phyloP scores from a whole-genome alignment of 106 monocot genomes.

The Dendrobium catenatum region DNA sequence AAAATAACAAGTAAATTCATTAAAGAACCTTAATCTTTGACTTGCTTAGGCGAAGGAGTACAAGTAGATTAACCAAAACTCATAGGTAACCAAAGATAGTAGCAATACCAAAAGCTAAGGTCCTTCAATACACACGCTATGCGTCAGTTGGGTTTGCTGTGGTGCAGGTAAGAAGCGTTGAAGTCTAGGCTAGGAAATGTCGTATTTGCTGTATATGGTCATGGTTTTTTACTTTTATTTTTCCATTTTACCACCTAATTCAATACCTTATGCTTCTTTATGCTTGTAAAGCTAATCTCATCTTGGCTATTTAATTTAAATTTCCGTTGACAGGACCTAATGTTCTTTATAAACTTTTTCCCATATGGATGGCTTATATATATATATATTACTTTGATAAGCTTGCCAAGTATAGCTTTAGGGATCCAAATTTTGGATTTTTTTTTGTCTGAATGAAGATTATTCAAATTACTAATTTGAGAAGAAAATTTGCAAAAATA shows the following conservation, averaged over 20 bases:
- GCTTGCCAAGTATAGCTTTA: not conserved
- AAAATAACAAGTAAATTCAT: no score
- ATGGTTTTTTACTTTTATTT: not conserved
- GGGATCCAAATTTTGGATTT: not conserved
- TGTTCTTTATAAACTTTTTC: not conserved
- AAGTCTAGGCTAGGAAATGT: no score
- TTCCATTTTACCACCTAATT: not conserved
- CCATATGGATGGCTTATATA: not conserved
- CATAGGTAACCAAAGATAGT: no score
- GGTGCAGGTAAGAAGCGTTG: conserved; percentile 61
- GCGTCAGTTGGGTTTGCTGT: conserved; percentile 96
- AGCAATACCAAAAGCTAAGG: conserved; percentile 94
- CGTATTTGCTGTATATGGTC: not conserved
- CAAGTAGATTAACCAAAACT: no score
- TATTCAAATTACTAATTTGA: not conserved
- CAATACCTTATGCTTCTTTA: not conserved
- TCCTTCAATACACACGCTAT: conserved; percentile 95
- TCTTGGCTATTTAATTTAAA: not conserved
- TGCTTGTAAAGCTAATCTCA: not conserved
- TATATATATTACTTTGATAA: not conserved
- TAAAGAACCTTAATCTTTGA: no score
- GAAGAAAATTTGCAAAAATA: not conserved
- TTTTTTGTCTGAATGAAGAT: not conserved
- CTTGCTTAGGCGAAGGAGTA: no score
- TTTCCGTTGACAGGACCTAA: not conserved